Evolutionary conservation across 2,329 filamentous ascomycete genomes (phyloP).

Genomic region (Graphilbum fragrans): DNA sequence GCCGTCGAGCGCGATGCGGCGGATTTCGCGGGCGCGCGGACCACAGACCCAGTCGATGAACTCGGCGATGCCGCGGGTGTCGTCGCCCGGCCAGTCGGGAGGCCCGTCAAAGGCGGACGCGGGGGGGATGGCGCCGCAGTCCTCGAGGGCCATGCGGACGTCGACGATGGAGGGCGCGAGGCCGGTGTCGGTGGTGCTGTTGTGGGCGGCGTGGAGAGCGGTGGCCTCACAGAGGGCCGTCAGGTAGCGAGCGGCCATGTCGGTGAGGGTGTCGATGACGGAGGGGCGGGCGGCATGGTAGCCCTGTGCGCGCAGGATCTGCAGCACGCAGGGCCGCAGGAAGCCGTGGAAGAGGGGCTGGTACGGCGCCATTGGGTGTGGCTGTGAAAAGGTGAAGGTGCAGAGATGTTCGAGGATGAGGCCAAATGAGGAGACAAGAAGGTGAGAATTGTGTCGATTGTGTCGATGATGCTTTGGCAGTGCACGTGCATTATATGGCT

Average conservation of each 20-base stretch:
- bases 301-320: slow-evolving; percentile 83
- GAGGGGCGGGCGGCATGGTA: slow-evolving; percentile 74
- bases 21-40: slow-evolving; percentile 64
- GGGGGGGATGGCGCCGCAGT: slow-evolving; percentile 63
- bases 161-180: slow-evolving; percentile 58
- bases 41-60: slow-evolving; percentile 74
- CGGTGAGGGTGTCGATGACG: slow-evolving; percentile 78
- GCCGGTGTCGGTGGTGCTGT: slow-evolving; percentile 52
- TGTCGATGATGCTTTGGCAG: too few relatives aligned
- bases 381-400: neutral
- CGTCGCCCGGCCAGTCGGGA: slow-evolving; percentile 48
- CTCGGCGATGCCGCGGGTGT: slow-evolving; percentile 62
- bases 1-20: slow-evolving; percentile 64
- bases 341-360: slow-evolving; percentile 56
- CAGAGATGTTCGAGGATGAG: too few relatives aligned
- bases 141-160: slow-evolving; percentile 73
- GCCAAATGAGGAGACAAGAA: too few relatives aligned
- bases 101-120: slow-evolving; percentile 40
- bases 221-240: slow-evolving; percentile 61
- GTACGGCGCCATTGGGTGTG: too few relatives aligned
- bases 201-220: slow-evolving; percentile 57
- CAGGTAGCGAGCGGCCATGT: slow-evolving; percentile 75
- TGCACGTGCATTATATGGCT: too few relatives aligned
- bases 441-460: too few relatives aligned
- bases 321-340: slow-evolving; percentile 74